These are phyloP conservation scores for Cucumis hystrix DNA, from an alignment of 306 rosid species.

Conservation along the genomic window DNA sequence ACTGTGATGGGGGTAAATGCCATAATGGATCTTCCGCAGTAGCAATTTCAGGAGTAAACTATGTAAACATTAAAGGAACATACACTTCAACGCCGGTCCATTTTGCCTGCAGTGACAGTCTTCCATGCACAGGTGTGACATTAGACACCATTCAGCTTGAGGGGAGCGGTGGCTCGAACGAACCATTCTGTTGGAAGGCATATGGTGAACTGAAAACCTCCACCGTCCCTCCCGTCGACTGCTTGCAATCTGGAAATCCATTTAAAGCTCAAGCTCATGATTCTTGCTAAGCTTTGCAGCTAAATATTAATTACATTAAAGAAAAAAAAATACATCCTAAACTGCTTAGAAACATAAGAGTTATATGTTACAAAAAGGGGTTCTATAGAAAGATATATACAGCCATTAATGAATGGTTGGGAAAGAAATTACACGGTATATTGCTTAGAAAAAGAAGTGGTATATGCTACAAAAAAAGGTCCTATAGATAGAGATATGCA, in stretches of 20 bases:
- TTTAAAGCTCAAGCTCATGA: conserved; percentile 10
- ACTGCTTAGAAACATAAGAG: neutral
- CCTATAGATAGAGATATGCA: neutral
- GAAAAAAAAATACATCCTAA: neutral
- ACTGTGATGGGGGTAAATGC: conserved; percentile 47
- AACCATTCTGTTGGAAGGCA: conserved; percentile 72
- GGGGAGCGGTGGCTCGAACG: conserved; percentile 11
- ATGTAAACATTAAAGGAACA: conserved; percentile 46
- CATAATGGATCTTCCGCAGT: conserved; percentile 56
- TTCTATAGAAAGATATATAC: neutral
- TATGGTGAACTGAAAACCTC: conserved; percentile 49
- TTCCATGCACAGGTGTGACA: conserved; percentile 58
- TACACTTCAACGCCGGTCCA: conserved; percentile 35
- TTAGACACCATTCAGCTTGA: conserved; percentile 41
- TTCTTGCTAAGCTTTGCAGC: conserved; percentile 27
- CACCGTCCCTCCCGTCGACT: conserved; percentile 39
- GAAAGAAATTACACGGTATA: neutral
- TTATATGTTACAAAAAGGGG: neutral
- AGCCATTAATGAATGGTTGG: neutral
- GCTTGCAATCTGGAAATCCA: conserved; percentile 41
- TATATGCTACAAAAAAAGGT: neutral
- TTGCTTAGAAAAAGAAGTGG: neutral
- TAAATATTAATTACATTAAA: neutral
- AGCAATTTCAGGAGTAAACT: conserved; percentile 45
- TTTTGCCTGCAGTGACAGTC: conserved; percentile 71